Base-by-base conservation (phyloP, 192 early-diverging fungal genomes). In the Coemansia sp. region DNA sequence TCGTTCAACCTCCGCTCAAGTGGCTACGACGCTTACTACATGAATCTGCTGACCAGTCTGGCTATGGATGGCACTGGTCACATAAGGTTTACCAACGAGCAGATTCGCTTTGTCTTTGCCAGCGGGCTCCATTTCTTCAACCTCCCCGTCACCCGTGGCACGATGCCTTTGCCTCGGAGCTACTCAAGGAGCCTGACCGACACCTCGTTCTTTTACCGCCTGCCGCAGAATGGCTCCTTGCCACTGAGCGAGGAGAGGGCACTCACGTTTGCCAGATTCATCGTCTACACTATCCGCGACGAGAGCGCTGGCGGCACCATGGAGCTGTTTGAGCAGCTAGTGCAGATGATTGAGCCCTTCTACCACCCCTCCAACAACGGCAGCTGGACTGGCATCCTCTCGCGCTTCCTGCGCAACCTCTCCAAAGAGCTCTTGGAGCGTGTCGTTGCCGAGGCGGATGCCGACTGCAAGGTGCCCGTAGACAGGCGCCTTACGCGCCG, bases 321-420 rank as follows among this genome's bases (percentile, higher is more conserved):
- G 36, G 67, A 84, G 35, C 87, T 89, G 63, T 84, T 98, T 43
- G 73, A 81, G 12, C 86, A 90, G 64, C 62, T 96, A 22, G 91
- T 98, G 56, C 91, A 90, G 62, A 93, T 94, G 47, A 87, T 89
- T 27, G 96, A 98, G 76, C 89, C 91, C 0, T 97, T 89, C 67
- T 94, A 86, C 64, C 94, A 98, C 74, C 96, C 96, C 12, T 94
- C 93, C n/a, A 98, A 98, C 82, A 82, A 84, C 67, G 96, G 96
- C 4, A 66, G 70, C 53, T 98, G 96, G 96, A 92, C 91, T 20
- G 82, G 83, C 45, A 74, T 77, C 7, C 85, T 98, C 7, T 85
- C 92, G 0, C 78, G 86, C 17, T 91, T 98, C 62, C 42, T 93
- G 60, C 87, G 89, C 27, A 76, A 84, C 36, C 67, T 98, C 31